Evolutionary conservation across 2,329 filamentous ascomycete genomes (phyloP).

Genomic region (Aspergillus jensenii): DNA sequence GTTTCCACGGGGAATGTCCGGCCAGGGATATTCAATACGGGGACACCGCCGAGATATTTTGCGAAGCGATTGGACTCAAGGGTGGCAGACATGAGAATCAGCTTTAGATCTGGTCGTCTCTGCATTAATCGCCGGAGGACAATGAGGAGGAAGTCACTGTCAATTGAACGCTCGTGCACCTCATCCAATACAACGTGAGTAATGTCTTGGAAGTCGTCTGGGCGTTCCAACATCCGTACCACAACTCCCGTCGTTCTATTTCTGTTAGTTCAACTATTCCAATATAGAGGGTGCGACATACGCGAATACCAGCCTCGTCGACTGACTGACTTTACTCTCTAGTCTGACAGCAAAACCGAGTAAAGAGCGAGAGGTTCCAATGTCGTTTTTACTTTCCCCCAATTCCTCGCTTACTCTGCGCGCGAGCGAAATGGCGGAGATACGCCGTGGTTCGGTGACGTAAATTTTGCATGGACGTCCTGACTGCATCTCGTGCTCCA

Average conservation of each 20-base stretch:
- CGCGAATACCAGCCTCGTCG: constrained; percentile 85
- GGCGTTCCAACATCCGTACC: constrained; percentile 94
- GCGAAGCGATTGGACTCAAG: constrained; percentile 92
- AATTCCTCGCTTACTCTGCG: constrained; percentile 92
- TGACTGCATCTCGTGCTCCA: constrained; percentile 81
- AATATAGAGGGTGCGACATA: constrained; percentile 46
- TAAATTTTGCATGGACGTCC: constrained; percentile 88
- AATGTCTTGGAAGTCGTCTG: constrained; percentile 81
- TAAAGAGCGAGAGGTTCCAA: constrained; percentile 79
- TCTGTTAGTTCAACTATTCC: constrained; percentile 12
- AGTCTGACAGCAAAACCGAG: constrained; percentile 93
- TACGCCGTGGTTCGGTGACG: constrained; percentile 91
- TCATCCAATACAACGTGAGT: constrained; percentile 97
- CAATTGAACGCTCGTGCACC: constrained; percentile 93
- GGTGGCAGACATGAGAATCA: constrained; percentile 96
- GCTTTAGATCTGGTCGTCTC: constrained; percentile 78
- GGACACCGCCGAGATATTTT: constrained; percentile 79
- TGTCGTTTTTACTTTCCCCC: constrained; percentile 76
- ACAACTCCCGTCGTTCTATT: constrained; percentile 71
- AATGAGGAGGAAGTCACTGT: constrained; percentile 93
- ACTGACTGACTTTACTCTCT: constrained; percentile 78
- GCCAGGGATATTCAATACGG: constrained; percentile 85
- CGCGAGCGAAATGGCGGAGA: constrained; percentile 92
- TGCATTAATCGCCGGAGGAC: constrained; percentile 80
- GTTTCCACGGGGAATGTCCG: constrained; percentile 90